Conservation (phyloP, 257 asterid genomes). For the Nicotiana attenuata region DNA sequence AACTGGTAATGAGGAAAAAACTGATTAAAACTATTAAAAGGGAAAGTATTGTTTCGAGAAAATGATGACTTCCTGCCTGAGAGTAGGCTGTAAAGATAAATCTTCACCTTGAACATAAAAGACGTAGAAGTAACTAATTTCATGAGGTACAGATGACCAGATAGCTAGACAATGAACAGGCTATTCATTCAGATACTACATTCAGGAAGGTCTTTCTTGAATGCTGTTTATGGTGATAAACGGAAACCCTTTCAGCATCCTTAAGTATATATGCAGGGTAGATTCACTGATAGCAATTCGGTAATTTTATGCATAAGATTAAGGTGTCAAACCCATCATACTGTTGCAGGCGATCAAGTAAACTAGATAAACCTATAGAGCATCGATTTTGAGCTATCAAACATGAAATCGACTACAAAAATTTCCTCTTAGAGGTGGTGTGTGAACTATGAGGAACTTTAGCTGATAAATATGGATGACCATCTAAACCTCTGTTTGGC, state of each 20-base stretch:
- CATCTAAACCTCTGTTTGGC: background rate
- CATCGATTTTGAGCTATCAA: background rate
- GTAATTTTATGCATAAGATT: background rate
- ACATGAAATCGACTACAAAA: background rate
- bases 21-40: background rate
- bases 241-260: background rate
- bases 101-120: background rate
- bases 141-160: background rate
- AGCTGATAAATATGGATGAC: background rate
- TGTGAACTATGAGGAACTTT: background rate
- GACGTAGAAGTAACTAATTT: background rate
- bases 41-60: background rate
- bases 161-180: background rate
- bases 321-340: background rate
- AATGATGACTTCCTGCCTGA: background rate
- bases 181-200: background rate
- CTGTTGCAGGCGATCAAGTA: background rate
- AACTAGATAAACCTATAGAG: background rate
- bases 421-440: background rate
- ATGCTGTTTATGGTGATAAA: background rate
- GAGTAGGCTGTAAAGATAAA: background rate
- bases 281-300: background rate
- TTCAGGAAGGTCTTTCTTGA: conserved; percentile 4
- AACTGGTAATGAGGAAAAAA: background rate
- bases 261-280: background rate